Percentiles rank a stretch among this genome's conserved stretches.
phyloP scores from a whole-genome alignment of 73 alveolate species.

The Blepharisma stoltei region DNA sequence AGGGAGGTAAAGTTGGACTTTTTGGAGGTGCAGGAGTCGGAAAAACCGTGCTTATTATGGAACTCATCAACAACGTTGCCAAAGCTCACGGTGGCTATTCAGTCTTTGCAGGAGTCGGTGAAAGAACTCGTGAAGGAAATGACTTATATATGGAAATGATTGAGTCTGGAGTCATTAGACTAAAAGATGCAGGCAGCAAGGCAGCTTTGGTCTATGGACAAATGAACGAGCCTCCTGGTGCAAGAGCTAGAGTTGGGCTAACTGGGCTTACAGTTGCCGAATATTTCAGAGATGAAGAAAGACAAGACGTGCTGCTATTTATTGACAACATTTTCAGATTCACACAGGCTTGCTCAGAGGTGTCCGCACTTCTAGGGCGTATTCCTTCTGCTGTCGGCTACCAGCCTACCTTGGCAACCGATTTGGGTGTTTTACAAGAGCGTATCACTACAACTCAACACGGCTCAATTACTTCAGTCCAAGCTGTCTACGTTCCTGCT shows the following conservation, averaged over 20 bases:
- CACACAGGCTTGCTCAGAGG: constrained; percentile 98
- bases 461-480: constrained; percentile 97
- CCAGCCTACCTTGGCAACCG: constrained; percentile 97
- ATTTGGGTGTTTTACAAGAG: constrained; percentile 92
- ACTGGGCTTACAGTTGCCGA: constrained; percentile 97
- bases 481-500: constrained; percentile 97
- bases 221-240: constrained; percentile 99
- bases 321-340: constrained; percentile 97
- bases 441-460: constrained; percentile 95
- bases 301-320: constrained; percentile 95
- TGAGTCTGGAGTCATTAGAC: constrained; percentile 73
- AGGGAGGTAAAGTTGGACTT: constrained; percentile 88
- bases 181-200: constrained; percentile 67
- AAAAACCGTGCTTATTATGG: constrained; percentile 96
- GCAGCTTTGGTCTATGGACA: constrained; percentile 97
- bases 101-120: constrained; percentile 98
- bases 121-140: constrained; percentile 88
- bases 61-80: constrained; percentile 95
- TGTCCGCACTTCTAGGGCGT: constrained; percentile 98
- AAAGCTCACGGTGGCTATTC: constrained; percentile 92
- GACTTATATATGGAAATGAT: constrained; percentile 88
- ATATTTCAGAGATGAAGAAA: constrained; percentile 97
- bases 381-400: constrained; percentile 98
- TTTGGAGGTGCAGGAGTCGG: constrained; percentile 99
- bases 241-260: constrained; percentile 96